phyloP scores from a whole-genome alignment of 345 rosid species.

The Euphorbia tirucalli region DNA sequence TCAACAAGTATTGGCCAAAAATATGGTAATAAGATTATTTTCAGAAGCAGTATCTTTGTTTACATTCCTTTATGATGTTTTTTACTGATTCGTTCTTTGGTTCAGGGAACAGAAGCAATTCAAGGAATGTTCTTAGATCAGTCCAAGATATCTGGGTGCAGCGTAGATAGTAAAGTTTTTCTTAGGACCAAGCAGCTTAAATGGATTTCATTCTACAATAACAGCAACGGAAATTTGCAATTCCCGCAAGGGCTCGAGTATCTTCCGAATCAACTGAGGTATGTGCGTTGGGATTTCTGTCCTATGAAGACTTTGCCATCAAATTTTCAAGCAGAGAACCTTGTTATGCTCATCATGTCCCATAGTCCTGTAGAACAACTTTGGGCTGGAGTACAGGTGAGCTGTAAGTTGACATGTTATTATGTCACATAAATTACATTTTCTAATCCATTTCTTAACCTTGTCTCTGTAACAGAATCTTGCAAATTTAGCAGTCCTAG shows the following conservation, averaged over 20 bases:
- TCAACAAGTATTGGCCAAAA: background rate
- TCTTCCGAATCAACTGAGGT: background rate
- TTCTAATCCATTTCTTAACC: too few species aligned
- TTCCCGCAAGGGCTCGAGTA: background rate
- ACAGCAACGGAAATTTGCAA: background rate
- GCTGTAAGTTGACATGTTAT: background rate
- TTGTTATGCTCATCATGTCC: constrained; percentile 1
- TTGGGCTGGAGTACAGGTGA: constrained; percentile 15
- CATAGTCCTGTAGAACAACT: constrained; percentile 5
- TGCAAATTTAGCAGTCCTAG: background rate
- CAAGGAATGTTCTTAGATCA: constrained; percentile 14
- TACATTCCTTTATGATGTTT: background rate
- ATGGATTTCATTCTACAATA: constrained; percentile 4
- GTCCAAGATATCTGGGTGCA: background rate
- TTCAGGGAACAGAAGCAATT: constrained; percentile 9
- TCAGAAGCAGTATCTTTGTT: background rate
- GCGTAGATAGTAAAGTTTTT: constrained; percentile 4
- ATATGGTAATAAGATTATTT: background rate
- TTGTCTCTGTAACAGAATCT: background rate
- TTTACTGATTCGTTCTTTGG: background rate
- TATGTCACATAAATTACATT: background rate
- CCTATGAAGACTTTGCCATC: constrained; percentile 11
- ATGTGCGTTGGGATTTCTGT: constrained; percentile 14
- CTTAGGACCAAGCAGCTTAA: constrained; percentile 11
- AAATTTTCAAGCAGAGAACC: constrained; percentile 2